phyloP scores from a whole-genome alignment of 306 rosid genomes.

The Carpinus viminea region DNA sequence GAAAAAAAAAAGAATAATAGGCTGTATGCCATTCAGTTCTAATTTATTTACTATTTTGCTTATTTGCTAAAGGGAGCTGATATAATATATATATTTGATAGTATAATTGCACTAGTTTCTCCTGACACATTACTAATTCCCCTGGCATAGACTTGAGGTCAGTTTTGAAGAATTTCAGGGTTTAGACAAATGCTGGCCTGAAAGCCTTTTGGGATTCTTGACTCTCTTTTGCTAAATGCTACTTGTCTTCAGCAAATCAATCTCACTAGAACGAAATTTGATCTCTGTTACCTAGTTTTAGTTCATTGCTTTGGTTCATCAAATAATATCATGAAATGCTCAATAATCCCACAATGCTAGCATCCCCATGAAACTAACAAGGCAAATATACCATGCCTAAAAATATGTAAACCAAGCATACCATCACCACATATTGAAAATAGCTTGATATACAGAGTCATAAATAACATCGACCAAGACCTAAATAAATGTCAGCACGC shows the following conservation, averaged over 20 bases:
- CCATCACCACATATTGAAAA: neutral
- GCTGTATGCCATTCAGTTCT: neutral
- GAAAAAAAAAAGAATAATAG: neutral
- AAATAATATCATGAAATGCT: neutral
- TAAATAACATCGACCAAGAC: neutral
- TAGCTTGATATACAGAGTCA: neutral
- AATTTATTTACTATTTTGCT: neutral
- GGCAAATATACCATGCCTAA: neutral
- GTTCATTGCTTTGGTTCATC: neutral
- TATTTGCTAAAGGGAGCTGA: neutral
- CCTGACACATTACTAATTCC: neutral
- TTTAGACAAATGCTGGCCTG: neutral
- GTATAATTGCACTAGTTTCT: neutral
- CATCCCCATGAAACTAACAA: neutral
- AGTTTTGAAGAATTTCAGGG: neutral
- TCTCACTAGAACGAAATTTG: neutral
- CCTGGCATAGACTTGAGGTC: neutral
- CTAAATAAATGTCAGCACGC: slow-evolving; percentile 10
- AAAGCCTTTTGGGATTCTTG: neutral
- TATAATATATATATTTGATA: neutral
- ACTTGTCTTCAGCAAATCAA: neutral
- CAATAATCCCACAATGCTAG: neutral
- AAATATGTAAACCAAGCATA: neutral
- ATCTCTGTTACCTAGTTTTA: neutral
- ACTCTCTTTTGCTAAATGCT: neutral